Evolutionary conservation across 805 yeast genomes (phyloP).

Genomic region (Yarrowia osloensis): DNA sequence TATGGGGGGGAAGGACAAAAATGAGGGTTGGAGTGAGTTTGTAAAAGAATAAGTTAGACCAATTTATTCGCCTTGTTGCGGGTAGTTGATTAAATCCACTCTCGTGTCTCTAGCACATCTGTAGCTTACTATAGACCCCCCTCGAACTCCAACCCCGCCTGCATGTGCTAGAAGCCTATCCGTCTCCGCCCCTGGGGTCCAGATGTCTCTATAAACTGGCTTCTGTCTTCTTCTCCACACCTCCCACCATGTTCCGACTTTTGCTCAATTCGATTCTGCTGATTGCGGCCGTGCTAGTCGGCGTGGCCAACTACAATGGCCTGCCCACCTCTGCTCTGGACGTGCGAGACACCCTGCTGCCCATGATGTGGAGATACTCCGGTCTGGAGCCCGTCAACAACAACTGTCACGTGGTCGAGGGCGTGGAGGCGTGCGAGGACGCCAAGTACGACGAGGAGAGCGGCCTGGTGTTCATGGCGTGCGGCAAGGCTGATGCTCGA

Average conservation of each 20-base stretch:
- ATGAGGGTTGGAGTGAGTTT: too few relatives aligned
- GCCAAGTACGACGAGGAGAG: slow-evolving; percentile 24
- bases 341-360: slow-evolving; percentile 15
- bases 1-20: background rate
- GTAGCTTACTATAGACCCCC: too few relatives aligned
- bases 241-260: background rate
- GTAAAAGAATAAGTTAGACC: too few relatives aligned
- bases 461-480: slow-evolving; percentile 14
- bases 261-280: background rate
- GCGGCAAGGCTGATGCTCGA: background rate
- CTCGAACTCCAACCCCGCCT: background rate
- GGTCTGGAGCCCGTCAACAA: background rate
- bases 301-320: slow-evolving; percentile 15
- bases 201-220: background rate
- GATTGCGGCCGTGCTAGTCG: background rate
- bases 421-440: slow-evolving; percentile 17
- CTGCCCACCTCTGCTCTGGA: slow-evolving; percentile 7
- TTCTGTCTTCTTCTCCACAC: background rate
- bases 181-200: background rate
- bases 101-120: too few relatives aligned
- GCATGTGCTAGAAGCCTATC: background rate
- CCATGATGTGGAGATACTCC: slow-evolving; percentile 17
- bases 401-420: slow-evolving; percentile 6
- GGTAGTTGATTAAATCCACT: too few relatives aligned
- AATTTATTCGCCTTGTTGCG: too few relatives aligned